A percentile compares a stretch with the other conserved stretches of the same genome.
Conservation (phyloP, 2,329 filamentous ascomycete genomes). For the Torrubiellomyces zombiae region DNA sequence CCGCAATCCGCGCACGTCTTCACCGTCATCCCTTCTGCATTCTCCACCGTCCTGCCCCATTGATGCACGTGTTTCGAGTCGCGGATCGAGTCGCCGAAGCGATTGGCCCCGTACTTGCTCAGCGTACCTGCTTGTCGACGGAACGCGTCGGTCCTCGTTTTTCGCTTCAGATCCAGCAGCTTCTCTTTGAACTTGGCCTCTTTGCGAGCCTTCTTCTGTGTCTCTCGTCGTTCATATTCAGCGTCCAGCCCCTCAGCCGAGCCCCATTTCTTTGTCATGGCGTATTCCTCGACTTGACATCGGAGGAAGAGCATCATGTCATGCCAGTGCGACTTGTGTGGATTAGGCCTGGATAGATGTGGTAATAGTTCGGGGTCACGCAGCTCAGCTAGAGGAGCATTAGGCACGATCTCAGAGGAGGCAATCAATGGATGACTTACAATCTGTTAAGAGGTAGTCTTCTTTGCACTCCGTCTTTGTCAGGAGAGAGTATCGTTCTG, state of each 20-base stretch:
- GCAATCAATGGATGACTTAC: slow-evolving; percentile 30
- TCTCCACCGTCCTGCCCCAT: slow-evolving; percentile 58
- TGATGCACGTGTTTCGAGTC: slow-evolving; percentile 71
- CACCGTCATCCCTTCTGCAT: slow-evolving; percentile 54
- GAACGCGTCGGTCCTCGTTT: slow-evolving; percentile 82
- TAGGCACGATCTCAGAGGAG: neutral
- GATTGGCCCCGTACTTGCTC: slow-evolving; percentile 32
- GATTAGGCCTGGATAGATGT: slow-evolving; percentile 78
- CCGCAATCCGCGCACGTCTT: slow-evolving; percentile 67
- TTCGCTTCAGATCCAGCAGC: slow-evolving; percentile 77
- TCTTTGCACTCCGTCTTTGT: slow-evolving; percentile 95
- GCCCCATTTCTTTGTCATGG: slow-evolving; percentile 82
- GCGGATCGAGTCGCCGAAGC: slow-evolving; percentile 64
- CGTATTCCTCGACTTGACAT: slow-evolving; percentile 88
- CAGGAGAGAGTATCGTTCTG: slow-evolving; percentile 85
- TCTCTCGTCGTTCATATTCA: slow-evolving; percentile 68
- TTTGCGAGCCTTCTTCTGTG: slow-evolving; percentile 68
- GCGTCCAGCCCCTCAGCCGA: slow-evolving; percentile 69
- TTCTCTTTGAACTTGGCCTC: slow-evolving; percentile 87
- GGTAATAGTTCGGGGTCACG: slow-evolving; percentile 74
- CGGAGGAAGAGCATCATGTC: slow-evolving; percentile 97
- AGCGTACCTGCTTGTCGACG: slow-evolving; percentile 49
- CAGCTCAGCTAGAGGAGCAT: slow-evolving; percentile 53
- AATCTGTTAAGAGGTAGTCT: slow-evolving; percentile 88
- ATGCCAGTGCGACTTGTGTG: slow-evolving; percentile 90